Evolutionary conservation across 805 yeast species (phyloP).

Genomic region (Ogataea parapolymorpha): DNA sequence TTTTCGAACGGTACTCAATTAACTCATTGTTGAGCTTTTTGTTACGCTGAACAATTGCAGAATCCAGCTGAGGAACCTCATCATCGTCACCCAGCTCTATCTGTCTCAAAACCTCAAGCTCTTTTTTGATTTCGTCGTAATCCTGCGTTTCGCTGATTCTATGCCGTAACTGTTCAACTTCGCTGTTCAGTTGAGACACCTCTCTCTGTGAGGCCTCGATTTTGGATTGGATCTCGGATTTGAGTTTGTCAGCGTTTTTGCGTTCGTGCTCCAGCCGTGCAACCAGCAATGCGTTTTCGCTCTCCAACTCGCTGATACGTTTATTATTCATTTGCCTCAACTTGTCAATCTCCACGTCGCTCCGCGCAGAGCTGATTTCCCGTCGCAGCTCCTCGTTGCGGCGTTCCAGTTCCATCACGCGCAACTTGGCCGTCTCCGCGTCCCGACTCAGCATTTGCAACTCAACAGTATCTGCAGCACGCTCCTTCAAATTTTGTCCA

Average conservation of each 20-base stretch:
- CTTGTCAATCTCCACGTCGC: slow-evolving; percentile 41
- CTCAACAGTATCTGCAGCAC: slow-evolving; percentile 45
- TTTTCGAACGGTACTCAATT: slow-evolving; percentile 60
- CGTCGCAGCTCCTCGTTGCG: slow-evolving; percentile 73
- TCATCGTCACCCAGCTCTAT: slow-evolving; percentile 63
- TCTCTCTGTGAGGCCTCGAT: slow-evolving; percentile 44
- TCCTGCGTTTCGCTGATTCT: slow-evolving; percentile 55
- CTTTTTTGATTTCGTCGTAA: slow-evolving; percentile 78
- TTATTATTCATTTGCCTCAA: slow-evolving; percentile 41
- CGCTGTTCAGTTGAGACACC: slow-evolving; percentile 43
- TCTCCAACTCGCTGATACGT: slow-evolving; percentile 54
- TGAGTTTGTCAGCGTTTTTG: slow-evolving; percentile 26
- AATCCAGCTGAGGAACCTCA: slow-evolving; percentile 35
- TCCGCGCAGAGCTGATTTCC: slow-evolving; percentile 55
- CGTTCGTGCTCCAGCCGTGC: slow-evolving; percentile 56
- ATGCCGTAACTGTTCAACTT: slow-evolving; percentile 46
- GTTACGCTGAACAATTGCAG: slow-evolving; percentile 58
- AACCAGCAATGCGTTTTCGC: slow-evolving; percentile 62
- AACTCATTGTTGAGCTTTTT: slow-evolving; percentile 69
- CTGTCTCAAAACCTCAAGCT: slow-evolving; percentile 65
- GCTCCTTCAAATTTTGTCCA: slow-evolving; percentile 15
- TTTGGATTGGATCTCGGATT: slow-evolving; percentile 27
- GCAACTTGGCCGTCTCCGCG: slow-evolving; percentile 63
- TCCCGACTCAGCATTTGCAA: slow-evolving; percentile 71
- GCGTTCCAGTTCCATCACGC: slow-evolving; percentile 68